Conservation (phyloP, 2,329 filamentous ascomycete species). For the Trichoderma brevicompactum region DNA sequence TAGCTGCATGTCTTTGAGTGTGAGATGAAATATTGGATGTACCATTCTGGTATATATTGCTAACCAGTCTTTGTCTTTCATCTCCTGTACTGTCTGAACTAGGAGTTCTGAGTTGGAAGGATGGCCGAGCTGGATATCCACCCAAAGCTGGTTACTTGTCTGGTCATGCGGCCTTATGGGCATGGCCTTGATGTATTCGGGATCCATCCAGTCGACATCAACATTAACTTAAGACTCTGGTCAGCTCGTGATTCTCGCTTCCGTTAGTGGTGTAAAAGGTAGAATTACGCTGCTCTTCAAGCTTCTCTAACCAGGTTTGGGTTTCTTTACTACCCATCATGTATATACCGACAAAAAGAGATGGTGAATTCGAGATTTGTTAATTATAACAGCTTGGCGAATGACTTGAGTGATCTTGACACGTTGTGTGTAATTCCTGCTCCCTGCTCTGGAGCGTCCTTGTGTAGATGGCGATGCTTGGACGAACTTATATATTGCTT, state of each 20-base stretch:
- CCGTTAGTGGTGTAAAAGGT: background rate
- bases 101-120: slow-evolving; percentile 51
- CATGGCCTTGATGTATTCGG: slow-evolving; percentile 52
- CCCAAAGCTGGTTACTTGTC: slow-evolving; percentile 56
- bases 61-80: slow-evolving; percentile 52
- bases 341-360: too few relatives aligned
- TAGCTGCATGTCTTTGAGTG: background rate
- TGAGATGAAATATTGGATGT: background rate
- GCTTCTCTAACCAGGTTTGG: slow-evolving; percentile 49
- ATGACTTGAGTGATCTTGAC: too few relatives aligned
- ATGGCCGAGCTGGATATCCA: slow-evolving; percentile 51
- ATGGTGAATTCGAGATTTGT: too few relatives aligned
- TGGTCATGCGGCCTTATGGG: slow-evolving; percentile 52
- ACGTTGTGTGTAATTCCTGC: too few relatives aligned
- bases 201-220: slow-evolving; percentile 58
- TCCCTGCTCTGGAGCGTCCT: background rate
- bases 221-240: slow-evolving; percentile 47
- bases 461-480: background rate
- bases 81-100: slow-evolving; percentile 47
- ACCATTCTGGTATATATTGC: slow-evolving; percentile 54
- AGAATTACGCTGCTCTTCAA: slow-evolving; percentile 47
- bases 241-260: background rate
- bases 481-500: slow-evolving; percentile 4
- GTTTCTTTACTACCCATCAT: slow-evolving; percentile 41
- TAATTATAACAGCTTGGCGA: too few relatives aligned